These are phyloP conservation scores for Pugionium cornutum DNA, from an alignment of 345 rosid genomes.

Conservation along the genomic window DNA sequence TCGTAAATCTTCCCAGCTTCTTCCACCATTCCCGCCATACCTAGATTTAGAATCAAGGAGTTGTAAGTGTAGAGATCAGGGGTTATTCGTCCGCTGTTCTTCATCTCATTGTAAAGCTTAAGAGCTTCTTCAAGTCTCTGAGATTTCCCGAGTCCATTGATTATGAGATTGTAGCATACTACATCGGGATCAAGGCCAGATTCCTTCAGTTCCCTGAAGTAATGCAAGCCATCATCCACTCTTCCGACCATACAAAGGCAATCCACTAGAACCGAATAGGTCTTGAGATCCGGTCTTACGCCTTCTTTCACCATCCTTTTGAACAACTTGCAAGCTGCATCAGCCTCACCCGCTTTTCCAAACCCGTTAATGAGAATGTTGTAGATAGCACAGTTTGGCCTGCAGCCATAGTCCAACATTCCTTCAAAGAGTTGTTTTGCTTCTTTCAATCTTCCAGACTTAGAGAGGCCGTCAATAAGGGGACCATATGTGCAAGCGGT, in stretches of 20 bases:
- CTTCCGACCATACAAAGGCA: conserved; percentile 65
- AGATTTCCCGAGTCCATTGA: conserved; percentile 75
- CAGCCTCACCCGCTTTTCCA: conserved; percentile 75
- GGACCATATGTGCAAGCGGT: conserved; percentile 88
- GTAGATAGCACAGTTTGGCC: conserved; percentile 80
- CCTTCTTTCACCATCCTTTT: conserved; percentile 76
- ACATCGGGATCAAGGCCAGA: conserved; percentile 65
- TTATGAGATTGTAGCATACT: conserved; percentile 72
- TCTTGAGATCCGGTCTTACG: conserved; percentile 83
- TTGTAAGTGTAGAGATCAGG: conserved; percentile 90
- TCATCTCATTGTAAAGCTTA: conserved; percentile 65
- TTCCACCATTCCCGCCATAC: conserved; percentile 65
- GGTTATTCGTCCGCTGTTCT: conserved; percentile 46
- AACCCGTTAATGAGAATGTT: conserved; percentile 84
- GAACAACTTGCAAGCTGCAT: conserved; percentile 62
- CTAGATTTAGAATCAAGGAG: conserved; percentile 69
- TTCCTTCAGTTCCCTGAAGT: conserved; percentile 67
- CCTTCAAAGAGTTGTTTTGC: conserved; percentile 73
- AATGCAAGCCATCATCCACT: conserved; percentile 72
- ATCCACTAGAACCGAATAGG: conserved; percentile 79
- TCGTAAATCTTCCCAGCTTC: conserved; percentile 63
- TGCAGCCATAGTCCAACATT: conserved; percentile 76
- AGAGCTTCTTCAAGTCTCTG: conserved; percentile 68
- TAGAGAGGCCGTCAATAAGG: conserved; percentile 72
- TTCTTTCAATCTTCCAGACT: conserved; percentile 63